Evolutionary conservation across 2,329 filamentous ascomycete genomes (phyloP).

Genomic region (Aspergillus sp.): DNA sequence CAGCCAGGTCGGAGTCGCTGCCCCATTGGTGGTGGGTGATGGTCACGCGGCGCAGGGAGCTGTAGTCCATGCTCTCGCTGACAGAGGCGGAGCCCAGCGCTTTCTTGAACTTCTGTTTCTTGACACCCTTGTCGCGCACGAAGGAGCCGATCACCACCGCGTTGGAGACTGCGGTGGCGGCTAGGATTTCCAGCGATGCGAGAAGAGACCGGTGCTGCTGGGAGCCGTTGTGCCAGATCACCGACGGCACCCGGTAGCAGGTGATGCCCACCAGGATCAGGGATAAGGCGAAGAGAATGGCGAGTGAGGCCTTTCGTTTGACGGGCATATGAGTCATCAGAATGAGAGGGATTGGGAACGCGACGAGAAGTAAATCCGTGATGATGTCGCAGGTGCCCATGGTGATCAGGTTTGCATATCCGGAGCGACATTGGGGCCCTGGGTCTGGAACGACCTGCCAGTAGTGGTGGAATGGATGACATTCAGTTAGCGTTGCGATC

Average conservation of each 20-base stretch:
- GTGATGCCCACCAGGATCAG: slow-evolving; percentile 76
- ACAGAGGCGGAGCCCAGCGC: slow-evolving; percentile 43
- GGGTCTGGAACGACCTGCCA: slow-evolving; percentile 86
- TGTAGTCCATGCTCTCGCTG: slow-evolving; percentile 45
- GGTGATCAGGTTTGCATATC: slow-evolving; percentile 80
- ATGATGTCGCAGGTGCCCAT: slow-evolving; percentile 88
- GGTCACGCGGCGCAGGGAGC: slow-evolving; percentile 47
- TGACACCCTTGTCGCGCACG: slow-evolving; percentile 82
- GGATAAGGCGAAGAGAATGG: slow-evolving; percentile 80
- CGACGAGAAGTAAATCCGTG: slow-evolving; percentile 81
- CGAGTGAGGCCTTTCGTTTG: slow-evolving; percentile 76
- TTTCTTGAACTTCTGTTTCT: slow-evolving; percentile 77
- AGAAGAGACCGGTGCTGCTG: slow-evolving; percentile 87
- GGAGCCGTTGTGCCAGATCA: slow-evolving; percentile 66
- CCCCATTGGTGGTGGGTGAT: slow-evolving; percentile 72
- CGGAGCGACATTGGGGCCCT: slow-evolving; percentile 78
- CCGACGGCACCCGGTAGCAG: slow-evolving; percentile 74
- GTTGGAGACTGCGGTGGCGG: slow-evolving; percentile 83
- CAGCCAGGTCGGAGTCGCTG: slow-evolving; percentile 86
- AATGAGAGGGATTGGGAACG: slow-evolving; percentile 88
- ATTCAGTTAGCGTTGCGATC: slow-evolving; percentile 79
- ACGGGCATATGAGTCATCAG: slow-evolving; percentile 71
- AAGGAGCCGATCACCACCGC: slow-evolving; percentile 89
- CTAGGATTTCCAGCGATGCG: slow-evolving; percentile 86
- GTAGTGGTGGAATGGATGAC: slow-evolving; percentile 70